Base-by-base conservation (phyloP, 306 rosid species). In the Quercus agrifolia region DNA sequence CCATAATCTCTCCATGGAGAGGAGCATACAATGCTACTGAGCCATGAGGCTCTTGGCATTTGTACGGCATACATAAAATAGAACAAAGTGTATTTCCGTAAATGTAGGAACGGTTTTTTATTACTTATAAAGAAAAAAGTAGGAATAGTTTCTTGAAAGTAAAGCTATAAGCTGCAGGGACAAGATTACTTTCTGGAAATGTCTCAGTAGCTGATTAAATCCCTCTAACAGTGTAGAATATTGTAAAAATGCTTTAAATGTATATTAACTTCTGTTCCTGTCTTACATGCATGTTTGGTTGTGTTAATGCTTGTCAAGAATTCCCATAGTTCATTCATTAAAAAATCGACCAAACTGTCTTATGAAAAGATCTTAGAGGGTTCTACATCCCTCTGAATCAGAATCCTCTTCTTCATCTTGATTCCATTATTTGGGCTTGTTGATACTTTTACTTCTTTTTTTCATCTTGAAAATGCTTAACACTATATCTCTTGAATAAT, bases 401-500 rank as follows among this genome's bases (percentile, higher is more conserved):
- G 72, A 35, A 33, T 19, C 38, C 25, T 76, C 52, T 80, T 70
- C 64, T 27, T 63, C 76, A 38, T 73, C 74, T 59, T 58, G 27
- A 25, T 57, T 78, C 69, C 76, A 74, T 75, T 73, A 33, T 70
- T 81, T 71, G 14, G 54, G 74, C 55, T 82, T 27, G 44, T 72
- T 49, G 4, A 49, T 10, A 49, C 17, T 46, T 46, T 11, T 71
- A 59, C 70, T 27, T 72, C 59, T 12, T 33, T 73, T 79, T 33
- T 68, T 68, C 67, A 30, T 84, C 27, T 70, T 74, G 55, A 78
- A 46, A 77, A 46, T 55, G 71, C 76, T 58, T 51, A 25, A n/a
- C 77, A 46, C 74, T 74, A 68, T 75, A 58, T 28, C 49, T 63
- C 41, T 82, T 20, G 77, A 61, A 76, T 83, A 30, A 77, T 82